Evolutionary conservation across 768 basidiomycete genomes (phyloP), one percentile per base, ranked within the genome.

Genomic region (Ramaria sp.): DNA sequence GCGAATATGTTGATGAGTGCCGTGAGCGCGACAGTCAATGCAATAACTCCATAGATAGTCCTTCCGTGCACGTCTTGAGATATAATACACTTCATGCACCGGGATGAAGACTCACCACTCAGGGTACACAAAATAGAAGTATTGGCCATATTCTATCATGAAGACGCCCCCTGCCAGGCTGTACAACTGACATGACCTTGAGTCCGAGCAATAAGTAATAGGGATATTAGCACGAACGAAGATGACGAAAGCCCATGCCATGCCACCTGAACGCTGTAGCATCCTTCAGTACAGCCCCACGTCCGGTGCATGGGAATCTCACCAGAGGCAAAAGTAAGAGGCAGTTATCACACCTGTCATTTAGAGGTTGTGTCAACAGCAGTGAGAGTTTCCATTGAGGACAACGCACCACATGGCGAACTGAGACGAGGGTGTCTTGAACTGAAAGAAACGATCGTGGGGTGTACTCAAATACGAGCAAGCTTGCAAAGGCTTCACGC

Each of bases 311-410:
- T 52, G 48, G 55, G 54, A 59, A 47, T 63, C 82, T 66, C 65
- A 85, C 86, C 70, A 88, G 75, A 65, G 85, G 85, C 59, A 88
- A 73, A 59, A 86, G 72, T 58, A 88, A 78, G 58, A 86, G 73
- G 71, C 84, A 88, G 70, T 86, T 86, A 73, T 87, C 85, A 74
- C 85, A 88, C 85, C 84, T 86, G 22, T 2, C 24, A 7, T 33
- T 12, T 1, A 33, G 30, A 4, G 11, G 1, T 49, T 1, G 19
- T 15, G 7, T 30, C 12, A 33, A 30, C n/a, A 33, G 11, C 27
- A 30, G 7, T n/a, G 27, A 1, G 12, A n/a, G 30, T 4, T 6
- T 2, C 31, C 48, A 30, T 30, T 24, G 1, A 13, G 27, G 11
- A 27, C 11, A 27, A 49, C 48, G 6, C 31, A 49, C 48, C 48